phyloP scores from a whole-genome alignment of 1,284 basidiomycete species.

The Anthracocystis setariae region DNA sequence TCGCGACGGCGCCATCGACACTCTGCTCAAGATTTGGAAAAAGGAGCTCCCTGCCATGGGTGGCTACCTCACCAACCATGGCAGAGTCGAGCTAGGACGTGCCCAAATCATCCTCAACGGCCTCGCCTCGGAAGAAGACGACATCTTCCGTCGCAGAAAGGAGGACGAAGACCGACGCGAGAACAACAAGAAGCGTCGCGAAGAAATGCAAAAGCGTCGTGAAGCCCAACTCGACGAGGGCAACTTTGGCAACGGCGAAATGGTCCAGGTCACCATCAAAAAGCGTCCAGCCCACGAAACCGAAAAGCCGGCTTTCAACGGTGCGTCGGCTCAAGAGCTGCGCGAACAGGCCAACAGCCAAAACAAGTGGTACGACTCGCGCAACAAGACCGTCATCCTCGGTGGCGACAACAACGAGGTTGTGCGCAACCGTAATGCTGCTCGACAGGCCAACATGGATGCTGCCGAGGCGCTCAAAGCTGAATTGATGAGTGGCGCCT shows the following conservation, averaged over 20 bases:
- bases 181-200: constrained; percentile 80
- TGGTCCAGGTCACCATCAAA: constrained; percentile 31
- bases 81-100: constrained; percentile 83
- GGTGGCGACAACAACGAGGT: constrained; percentile 60
- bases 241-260: constrained; percentile 42
- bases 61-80: constrained; percentile 94
- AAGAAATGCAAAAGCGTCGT: constrained; percentile 70
- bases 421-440: constrained; percentile 56
- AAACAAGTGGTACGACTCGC: constrained; percentile 44
- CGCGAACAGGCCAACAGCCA: constrained; percentile 60
- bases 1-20: constrained; percentile 98
- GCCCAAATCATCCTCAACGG: constrained; percentile 95
- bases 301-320: constrained; percentile 49
- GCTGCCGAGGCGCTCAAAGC: constrained; percentile 93
- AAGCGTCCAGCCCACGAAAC: constrained; percentile 33
- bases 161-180: constrained; percentile 93
- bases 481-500: constrained; percentile 75
- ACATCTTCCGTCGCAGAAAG: constrained; percentile 90
- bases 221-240: constrained; percentile 45
- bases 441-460: constrained; percentile 89
- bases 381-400: constrained; percentile 51
- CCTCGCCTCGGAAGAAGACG: constrained; percentile 89
- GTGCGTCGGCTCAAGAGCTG: constrained; percentile 30
- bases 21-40: constrained; percentile 94
- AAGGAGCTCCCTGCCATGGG: constrained; percentile 91